Conservation (phyloP, 2,329 filamentous ascomycete genomes). For the Pseudogymnoascus sp. region DNA sequence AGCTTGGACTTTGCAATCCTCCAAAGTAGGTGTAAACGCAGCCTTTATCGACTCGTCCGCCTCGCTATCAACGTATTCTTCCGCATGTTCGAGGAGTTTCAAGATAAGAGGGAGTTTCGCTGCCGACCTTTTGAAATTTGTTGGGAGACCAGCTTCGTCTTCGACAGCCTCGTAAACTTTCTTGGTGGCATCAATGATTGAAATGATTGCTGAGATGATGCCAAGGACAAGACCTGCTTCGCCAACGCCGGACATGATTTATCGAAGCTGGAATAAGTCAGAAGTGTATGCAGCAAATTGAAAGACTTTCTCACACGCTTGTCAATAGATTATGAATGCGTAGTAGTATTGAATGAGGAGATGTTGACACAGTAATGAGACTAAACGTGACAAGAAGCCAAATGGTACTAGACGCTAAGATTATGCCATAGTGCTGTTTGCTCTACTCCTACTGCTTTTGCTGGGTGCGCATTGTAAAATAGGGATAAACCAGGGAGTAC, state of each 20-base stretch:
- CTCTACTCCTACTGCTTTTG: too few species aligned
- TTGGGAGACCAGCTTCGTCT: slow-evolving; percentile 15
- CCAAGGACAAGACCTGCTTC: slow-evolving; percentile 16
- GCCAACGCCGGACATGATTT: slow-evolving; percentile 16
- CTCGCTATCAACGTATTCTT: neutral
- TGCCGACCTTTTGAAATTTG: slow-evolving; percentile 10
- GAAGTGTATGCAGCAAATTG: neutral
- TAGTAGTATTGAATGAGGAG: neutral
- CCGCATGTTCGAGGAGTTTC: neutral
- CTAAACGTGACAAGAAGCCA: too few species aligned
- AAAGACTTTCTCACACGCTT: neutral
- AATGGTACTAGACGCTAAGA: too few species aligned
- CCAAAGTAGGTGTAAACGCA: neutral
- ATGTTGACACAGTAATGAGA: neutral
- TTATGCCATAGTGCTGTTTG: too few species aligned
- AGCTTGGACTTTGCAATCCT: neutral
- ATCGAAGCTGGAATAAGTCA: too few species aligned
- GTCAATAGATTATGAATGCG: neutral
- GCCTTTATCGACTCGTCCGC: neutral
- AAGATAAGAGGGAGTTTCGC: neutral
- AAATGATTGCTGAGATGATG: slow-evolving; percentile 16
- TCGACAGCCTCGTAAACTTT: slow-evolving; percentile 16
- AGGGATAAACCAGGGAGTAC: too few species aligned
- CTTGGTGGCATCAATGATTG: slow-evolving; percentile 14
- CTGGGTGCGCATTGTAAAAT: too few species aligned